These are phyloP conservation scores for Lanzia echinophila DNA, from an alignment of 2,329 filamentous ascomycete genomes.

Conservation along the genomic window DNA sequence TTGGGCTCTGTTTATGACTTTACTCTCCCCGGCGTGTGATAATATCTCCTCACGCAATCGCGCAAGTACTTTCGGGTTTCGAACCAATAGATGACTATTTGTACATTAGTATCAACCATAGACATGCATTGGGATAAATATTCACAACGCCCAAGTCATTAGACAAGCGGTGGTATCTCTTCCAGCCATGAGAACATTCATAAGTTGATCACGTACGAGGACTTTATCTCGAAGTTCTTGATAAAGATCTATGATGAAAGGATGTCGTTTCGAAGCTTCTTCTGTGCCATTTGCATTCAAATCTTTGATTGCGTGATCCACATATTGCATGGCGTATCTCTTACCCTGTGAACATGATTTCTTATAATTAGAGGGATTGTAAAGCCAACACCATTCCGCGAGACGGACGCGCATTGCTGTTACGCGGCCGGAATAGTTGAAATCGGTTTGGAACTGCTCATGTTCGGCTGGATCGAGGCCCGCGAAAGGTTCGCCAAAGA, in stretches of 20 bases:
- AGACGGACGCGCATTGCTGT: not conserved
- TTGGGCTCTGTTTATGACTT: not conserved
- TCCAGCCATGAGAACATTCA: constrained; percentile 34
- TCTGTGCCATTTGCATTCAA: not conserved
- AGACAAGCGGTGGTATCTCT: constrained; percentile 37
- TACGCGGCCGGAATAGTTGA: constrained; percentile 28
- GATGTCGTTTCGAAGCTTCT: not conserved
- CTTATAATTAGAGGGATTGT: not conserved
- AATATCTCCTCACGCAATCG: constrained; percentile 2
- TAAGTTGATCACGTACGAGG: constrained; percentile 28
- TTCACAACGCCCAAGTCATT: constrained; percentile 34
- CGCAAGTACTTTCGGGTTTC: constrained; percentile 11
- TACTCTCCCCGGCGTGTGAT: not conserved
- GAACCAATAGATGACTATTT: constrained; percentile 8
- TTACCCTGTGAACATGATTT: not conserved
- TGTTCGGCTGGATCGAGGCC: constrained; percentile 20
- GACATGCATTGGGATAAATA: not conserved
- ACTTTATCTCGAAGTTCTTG: constrained; percentile 32
- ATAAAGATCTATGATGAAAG: not conserved
- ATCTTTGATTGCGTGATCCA: not conserved
- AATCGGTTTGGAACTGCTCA: constrained; percentile 29
- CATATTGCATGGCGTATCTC: not conserved
- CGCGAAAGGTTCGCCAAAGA: constrained; percentile 43
- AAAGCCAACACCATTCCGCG: not conserved
- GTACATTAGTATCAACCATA: not conserved